Evolutionary conservation across 768 basidiomycete genomes (phyloP), one percentile per base, ranked within the genome.

Genomic region (Trametes villosa): DNA sequence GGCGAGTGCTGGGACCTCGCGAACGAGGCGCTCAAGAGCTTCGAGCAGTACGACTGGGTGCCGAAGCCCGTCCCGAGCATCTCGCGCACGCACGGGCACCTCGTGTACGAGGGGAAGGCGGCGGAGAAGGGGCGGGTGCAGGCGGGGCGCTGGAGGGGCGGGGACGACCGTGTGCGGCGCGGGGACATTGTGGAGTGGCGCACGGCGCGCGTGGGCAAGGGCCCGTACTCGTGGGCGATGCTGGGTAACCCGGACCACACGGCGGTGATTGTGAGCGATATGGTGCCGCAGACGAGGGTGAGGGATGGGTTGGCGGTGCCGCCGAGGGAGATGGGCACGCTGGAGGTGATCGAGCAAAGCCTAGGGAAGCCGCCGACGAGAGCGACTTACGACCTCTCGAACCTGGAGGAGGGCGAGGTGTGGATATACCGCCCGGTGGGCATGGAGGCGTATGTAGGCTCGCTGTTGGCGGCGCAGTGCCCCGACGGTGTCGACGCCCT

Each of bases 1-100:
- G 82, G 83, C 36, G 83, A 83, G 64, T 84, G 83, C 68, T 86
- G 84, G 84, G 83, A 84, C 72, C 68, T 86, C 31, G 83, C 84
- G 17, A 72, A 75, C 63, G 78, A 83, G 70, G 83, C 76, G 29
- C 73, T 86, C 56, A 75, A 76, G 54, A 73, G 76, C 46, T 77
- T 80, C 63, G 68, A 73, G 4, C 71, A 76, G 20, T 76, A 71
- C 66, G 76, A 78, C 50, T 78, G 78, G 59, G 71, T 78, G 42
- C 77, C 79, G 18, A 74, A 75, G 59, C 83, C 84, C 36, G 69
- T 85, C 17, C 78, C 76, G 41, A 80, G 78, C 62, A 75, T 81
- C 30, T 74, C 74, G 45, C 77, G 81, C 46, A 84, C 82, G 45
- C 84, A 86, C 62, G 84, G 84, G 0, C 82, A 84, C 64, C 75